phyloP scores from a whole-genome alignment of 2,329 filamentous ascomycete genomes.

The Onygena corvina region DNA sequence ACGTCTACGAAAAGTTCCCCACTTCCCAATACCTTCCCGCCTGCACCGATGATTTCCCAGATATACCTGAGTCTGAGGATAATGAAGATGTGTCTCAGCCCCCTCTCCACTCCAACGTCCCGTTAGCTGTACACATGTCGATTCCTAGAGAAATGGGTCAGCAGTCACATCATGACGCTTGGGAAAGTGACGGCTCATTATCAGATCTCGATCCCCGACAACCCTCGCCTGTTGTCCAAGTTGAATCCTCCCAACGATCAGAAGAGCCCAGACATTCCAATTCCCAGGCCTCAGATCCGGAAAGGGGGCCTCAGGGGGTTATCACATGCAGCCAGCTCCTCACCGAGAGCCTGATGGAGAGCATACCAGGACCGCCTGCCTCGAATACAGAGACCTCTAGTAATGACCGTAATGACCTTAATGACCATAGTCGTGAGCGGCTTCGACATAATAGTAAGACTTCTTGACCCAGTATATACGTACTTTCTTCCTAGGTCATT shows the following conservation, averaged over 20 bases:
- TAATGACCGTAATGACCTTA: constrained; percentile 4
- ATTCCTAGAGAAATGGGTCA: neutral
- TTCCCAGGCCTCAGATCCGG: constrained; percentile 2
- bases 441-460: neutral
- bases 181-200: neutral
- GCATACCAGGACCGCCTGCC: constrained; percentile 29
- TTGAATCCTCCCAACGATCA: constrained; percentile 31
- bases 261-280: constrained; percentile 7
- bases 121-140: too few relatives aligned
- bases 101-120: neutral
- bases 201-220: constrained; percentile 9
- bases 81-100: neutral
- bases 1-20: constrained; percentile 9
- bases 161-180: neutral
- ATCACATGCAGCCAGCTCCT: constrained; percentile 28
- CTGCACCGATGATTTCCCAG: neutral
- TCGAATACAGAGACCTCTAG: constrained; percentile 16
- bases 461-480: neutral
- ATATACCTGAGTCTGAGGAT: neutral
- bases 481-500: neutral
- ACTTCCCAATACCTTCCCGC: neutral
- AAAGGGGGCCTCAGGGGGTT: constrained; percentile 14
- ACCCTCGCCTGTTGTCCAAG: constrained; percentile 31
- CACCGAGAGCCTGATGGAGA: constrained; percentile 35
- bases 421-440: neutral